Percentiles rank a stretch among this genome's conserved stretches.
Conservation (phyloP, 352 stramenopile species). For the Plasmopara viticola region DNA sequence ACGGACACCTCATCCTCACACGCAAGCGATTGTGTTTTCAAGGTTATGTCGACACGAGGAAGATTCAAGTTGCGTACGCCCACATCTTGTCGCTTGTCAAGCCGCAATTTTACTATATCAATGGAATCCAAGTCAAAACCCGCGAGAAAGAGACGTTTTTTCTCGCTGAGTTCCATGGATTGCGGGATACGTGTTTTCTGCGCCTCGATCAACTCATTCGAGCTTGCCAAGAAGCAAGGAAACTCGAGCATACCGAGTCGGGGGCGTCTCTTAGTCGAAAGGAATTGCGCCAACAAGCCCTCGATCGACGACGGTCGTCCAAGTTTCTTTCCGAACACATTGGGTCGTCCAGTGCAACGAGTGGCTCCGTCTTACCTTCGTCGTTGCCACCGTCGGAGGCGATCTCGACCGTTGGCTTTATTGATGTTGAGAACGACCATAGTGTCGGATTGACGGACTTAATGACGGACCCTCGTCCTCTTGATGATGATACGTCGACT, state of each 20-base stretch:
- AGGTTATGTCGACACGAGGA: slow-evolving; percentile 37
- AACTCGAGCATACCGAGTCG: slow-evolving; percentile 9
- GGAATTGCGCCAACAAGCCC: slow-evolving; percentile 43
- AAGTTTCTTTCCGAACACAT: slow-evolving; percentile 34
- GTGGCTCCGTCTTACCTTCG: slow-evolving; percentile 3
- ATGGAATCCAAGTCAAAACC: slow-evolving; percentile 68
- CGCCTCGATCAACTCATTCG: slow-evolving; percentile 66
- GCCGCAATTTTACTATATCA: slow-evolving; percentile 83
- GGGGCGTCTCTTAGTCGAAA: slow-evolving; percentile 29
- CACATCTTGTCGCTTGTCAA: slow-evolving; percentile 65
- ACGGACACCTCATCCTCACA: slow-evolving; percentile 68
- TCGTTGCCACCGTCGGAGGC: slow-evolving; percentile 20
- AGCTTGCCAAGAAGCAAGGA: slow-evolving; percentile 51
- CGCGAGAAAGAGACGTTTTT: slow-evolving; percentile 62
- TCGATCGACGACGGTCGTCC: slow-evolving; percentile 54
- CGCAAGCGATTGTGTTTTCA: slow-evolving; percentile 63
- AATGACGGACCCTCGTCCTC: slow-evolving; percentile 21
- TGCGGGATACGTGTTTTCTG: slow-evolving; percentile 65
- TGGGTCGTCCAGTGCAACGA: slow-evolving; percentile 12
- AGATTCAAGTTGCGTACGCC: slow-evolving; percentile 54
- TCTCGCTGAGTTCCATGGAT: slow-evolving; percentile 71
- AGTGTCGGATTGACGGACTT: slow-evolving; percentile 20
- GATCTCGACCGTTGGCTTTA: slow-evolving; percentile 38
- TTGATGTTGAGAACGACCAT: slow-evolving; percentile 34
- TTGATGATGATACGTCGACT: slow-evolving; percentile 38